Evolutionary conservation across 345 rosid species (phyloP), one percentile per base, ranked within the genome.

Genomic region (Clausena lansium): DNA sequence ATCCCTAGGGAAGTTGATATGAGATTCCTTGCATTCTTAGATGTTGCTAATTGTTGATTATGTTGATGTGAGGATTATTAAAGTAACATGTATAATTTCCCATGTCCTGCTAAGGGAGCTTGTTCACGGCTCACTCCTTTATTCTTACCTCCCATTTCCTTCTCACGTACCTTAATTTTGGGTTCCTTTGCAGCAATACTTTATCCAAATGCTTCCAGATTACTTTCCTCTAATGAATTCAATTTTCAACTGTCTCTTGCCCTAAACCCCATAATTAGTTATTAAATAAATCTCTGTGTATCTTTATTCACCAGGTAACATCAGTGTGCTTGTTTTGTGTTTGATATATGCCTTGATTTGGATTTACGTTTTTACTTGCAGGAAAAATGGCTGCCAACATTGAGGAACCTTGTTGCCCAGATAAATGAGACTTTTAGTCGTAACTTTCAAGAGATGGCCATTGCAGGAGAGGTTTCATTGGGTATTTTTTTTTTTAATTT

Each of bases 361-460:
- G 15, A 13, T 45, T 71, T 63, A 41, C 24, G 47, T 74, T 39
- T 57, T 74, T 66, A 39, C 74, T 39, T 83, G 81, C 89, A 92
- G 97, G 91, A 84, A 77, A 89, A 81, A 78, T 95, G 99, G 99
- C 98, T 95, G 82, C 93, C 97, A 65, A 92, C 88, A 20, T 80
- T 95, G 83, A 93, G 98, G 84, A 87, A 83, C 82, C 97, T 95
- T 78, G 98, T 95, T 73, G 77, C 76, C 60, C 91, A 87, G 83
- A 93, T 95, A 78, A 90, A 95, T 79, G 92, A 89, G 83, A 93
- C 97, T 47, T 95, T 93, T 81, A 89, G 98, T 82, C 92, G 72
- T 62, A 95, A 95, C 83, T 95, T 95, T 81, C 90, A 84, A 83
- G 97, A 93, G 89, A 95, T 95, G 98, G 97, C 99, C 73, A 89